Base-by-base conservation (phyloP, 2,329 filamentous ascomycete species). In the Seiridium unicorne region DNA sequence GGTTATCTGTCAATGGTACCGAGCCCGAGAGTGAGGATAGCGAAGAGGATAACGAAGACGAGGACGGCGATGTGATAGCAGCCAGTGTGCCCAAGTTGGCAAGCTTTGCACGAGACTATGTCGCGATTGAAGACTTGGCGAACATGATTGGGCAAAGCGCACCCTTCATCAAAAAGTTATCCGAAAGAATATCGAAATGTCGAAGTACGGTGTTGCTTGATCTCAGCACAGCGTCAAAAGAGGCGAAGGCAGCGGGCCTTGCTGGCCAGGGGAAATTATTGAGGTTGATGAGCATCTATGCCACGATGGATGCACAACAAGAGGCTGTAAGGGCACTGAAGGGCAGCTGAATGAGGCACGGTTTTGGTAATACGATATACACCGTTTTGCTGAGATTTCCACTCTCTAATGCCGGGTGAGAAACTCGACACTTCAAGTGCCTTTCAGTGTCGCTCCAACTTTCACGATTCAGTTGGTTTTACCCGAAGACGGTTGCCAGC, bases 121-220 rank as follows among this genome's bases (percentile, higher is more conserved):
- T 74, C 13, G 68, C 72, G 1, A 74, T 81, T 13, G 73, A 77
- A 5, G 69, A 70, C 3, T 65, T 86, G 26, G 76, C 78, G 0
- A 73, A 77, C 10, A 68, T 73, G 1, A 69, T 85, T 7, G 81
- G 82, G 4, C 73, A 76, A n/a, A 74, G 81, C 7, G 69, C 76
- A 10, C 78, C 81, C 0, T 82, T 84, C 59, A 78, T 84, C 11
- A 73, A 77, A 60, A 84, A 83, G 65, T 74, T 78, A 63, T 80
- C 82, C 56, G 83, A 84, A 58, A 78, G 83, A 44, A 72, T 86
- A 59, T 69, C 70, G 2, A 76, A 79, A 57, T 87, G 84, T 64
- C 78, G 83, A 56, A 85, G 82, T 63, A 87, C 84, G 0, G 74
- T 87, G 31, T 69, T 87, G 7, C 71, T 87, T 3, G 84, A 87